These are phyloP conservation scores for Schoenoplectus triqueter DNA, from an alignment of 202 grass and related monocot species.

Conservation along the genomic window DNA sequence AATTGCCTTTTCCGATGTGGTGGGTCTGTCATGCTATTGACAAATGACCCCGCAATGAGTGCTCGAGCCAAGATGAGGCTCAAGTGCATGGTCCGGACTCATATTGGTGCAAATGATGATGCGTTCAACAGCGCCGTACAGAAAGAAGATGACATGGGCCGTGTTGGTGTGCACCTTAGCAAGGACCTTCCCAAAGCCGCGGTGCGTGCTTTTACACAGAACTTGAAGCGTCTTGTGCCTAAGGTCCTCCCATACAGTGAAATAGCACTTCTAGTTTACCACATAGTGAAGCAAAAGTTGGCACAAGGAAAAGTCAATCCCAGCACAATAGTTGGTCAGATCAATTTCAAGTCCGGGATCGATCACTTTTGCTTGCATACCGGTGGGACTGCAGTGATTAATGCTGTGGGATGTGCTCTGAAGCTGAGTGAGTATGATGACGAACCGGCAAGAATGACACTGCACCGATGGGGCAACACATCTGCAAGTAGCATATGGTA, in stretches of 20 bases:
- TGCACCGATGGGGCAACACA: conserved; percentile 98
- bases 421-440: conserved; percentile 57
- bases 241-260: conserved; percentile 62
- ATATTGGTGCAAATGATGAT: conserved; percentile 70
- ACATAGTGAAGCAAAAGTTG: conserved; percentile 49
- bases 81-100: conserved; percentile 71
- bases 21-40: conserved; percentile 65
- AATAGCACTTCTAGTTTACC: conserved; percentile 46
- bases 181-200: conserved; percentile 87
- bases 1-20: conserved; percentile 97
- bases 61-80: conserved; percentile 74
- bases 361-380: conserved; percentile 99
- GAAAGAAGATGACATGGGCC: conserved; percentile 72
- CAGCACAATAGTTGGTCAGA: conserved; percentile 36
- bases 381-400: conserved; percentile 84
- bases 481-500: conserved; percentile 99
- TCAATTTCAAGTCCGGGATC: conserved; percentile 81
- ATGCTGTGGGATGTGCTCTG: conserved; percentile 61
- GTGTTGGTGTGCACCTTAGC: conserved; percentile 80
- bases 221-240: conserved; percentile 68
- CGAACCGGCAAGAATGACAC: conserved; percentile 86
- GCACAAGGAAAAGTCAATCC: not conserved
- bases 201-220: conserved; percentile 75
- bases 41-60: conserved; percentile 62
- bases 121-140: conserved; percentile 75